phyloP scores from a whole-genome alignment of 2,329 filamentous ascomycete genomes.

The Dactylellina cionopaga region DNA sequence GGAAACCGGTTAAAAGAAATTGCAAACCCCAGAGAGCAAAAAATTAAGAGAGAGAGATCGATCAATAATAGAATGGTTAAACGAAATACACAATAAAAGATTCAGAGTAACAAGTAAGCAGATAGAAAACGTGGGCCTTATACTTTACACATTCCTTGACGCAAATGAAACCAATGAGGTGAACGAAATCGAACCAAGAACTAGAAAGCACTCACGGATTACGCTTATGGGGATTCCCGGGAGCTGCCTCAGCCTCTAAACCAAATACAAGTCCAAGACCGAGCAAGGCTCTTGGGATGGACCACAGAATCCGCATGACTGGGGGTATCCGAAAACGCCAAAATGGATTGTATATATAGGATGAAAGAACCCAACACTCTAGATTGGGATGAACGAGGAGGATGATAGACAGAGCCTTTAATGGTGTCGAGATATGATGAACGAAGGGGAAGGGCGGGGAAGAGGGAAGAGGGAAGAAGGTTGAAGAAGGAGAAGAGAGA shows the following conservation, averaged over 20 bases:
- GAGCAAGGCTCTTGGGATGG: constrained; percentile 2
- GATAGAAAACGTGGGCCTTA: no score
- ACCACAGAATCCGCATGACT: constrained; percentile 15
- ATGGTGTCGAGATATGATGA: constrained; percentile 3
- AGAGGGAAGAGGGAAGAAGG: not conserved
- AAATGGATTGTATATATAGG: constrained; percentile 17
- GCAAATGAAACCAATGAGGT: no score
- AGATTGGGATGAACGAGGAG: not conserved
- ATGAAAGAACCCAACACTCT: constrained; percentile 29
- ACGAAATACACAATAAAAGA: no score
- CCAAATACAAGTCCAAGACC: constrained; percentile 20
- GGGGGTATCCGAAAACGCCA: not conserved
- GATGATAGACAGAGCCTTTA: not conserved
- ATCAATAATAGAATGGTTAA: no score
- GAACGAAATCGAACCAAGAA: not conserved
- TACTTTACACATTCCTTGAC: no score
- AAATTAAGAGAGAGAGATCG: no score
- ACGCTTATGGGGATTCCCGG: constrained; percentile 37
- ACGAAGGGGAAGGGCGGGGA: constrained; percentile 14
- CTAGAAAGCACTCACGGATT: constrained; percentile 34
- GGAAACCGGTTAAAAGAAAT: no score
- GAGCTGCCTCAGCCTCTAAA: constrained; percentile 26
- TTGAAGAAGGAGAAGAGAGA: not conserved
- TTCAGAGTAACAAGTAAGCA: no score
- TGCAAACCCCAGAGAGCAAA: no score